phyloP scores from a whole-genome alignment of 73 alveolate species.

The Symbiodinium natans region DNA sequence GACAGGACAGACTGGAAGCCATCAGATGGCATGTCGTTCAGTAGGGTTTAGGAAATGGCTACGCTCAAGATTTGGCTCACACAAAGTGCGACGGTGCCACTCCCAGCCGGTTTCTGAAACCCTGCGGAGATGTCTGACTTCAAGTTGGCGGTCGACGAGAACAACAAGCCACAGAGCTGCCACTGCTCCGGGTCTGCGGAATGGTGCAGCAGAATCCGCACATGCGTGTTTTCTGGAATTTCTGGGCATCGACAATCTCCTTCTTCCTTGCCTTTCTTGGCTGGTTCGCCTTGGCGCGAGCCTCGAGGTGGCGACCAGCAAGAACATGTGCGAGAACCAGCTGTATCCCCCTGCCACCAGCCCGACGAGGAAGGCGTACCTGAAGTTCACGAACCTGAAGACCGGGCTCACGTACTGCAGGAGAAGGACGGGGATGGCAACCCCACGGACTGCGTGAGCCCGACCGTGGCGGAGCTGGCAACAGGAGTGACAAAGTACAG shows the following conservation, averaged over 20 bases:
- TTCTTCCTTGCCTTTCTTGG: slow-evolving; percentile 42
- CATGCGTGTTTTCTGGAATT: not conserved
- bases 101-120: no score
- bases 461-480: no score
- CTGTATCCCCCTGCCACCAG: not conserved
- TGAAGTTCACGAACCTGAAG: slow-evolving; percentile 38
- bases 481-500: no score
- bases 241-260: not conserved
- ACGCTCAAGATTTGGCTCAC: no score
- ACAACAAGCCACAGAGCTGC: slow-evolving; percentile 33
- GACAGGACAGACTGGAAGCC: no score
- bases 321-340: slow-evolving; percentile 17
- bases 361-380: slow-evolving; percentile 16
- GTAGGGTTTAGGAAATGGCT: no score
- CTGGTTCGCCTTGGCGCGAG: slow-evolving; percentile 29
- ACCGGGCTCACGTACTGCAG: not conserved
- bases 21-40: no score
- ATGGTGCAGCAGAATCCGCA: slow-evolving; percentile 6
- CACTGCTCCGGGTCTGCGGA: slow-evolving; percentile 2
- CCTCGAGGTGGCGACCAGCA: slow-evolving; percentile 30
- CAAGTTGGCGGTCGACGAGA: slow-evolving; percentile 6
- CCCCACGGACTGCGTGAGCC: slow-evolving; percentile 19
- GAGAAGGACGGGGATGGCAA: not conserved
- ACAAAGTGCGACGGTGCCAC: no score
- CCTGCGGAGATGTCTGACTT: not conserved